A percentile compares a stretch with the other conserved stretches of the same genome.
These are phyloP conservation scores for Colletotrichum somersetense DNA, from an alignment of 2,329 filamentous ascomycete genomes.

Conservation along the genomic window DNA sequence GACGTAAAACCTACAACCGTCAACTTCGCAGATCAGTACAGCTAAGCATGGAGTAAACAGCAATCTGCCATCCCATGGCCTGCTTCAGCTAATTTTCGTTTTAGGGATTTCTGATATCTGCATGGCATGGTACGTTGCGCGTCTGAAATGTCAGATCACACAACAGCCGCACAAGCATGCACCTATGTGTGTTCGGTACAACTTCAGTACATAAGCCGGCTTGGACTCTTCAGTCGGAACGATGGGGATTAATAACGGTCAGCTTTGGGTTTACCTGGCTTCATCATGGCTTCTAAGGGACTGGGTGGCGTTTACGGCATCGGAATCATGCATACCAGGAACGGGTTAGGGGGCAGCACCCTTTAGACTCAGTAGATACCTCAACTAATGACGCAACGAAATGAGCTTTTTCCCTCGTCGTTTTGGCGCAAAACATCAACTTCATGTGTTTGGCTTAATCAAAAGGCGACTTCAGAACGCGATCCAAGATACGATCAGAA, in stretches of 20 bases:
- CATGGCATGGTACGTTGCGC: background rate
- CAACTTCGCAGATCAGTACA: slow-evolving; percentile 83
- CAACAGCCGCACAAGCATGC: background rate
- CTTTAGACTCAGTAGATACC: slow-evolving; percentile 42
- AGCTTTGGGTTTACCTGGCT: slow-evolving; percentile 15
- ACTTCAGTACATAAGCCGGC: background rate
- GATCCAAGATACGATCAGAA: too few species aligned
- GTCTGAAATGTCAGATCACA: background rate
- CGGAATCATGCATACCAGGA: slow-evolving; percentile 40
- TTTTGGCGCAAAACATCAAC: background rate
- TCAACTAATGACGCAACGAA: slow-evolving; percentile 40
- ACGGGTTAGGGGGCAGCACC: slow-evolving; percentile 32
- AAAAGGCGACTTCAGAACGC: background rate
- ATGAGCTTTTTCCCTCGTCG: slow-evolving; percentile 1
- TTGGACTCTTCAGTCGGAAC: background rate
- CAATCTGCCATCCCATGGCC: background rate
- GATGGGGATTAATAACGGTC: background rate
- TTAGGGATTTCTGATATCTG: slow-evolving; percentile 31
- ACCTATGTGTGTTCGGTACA: background rate
- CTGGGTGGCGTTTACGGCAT: slow-evolving; percentile 36
- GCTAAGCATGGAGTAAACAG: slow-evolving; percentile 71
- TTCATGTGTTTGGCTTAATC: background rate
- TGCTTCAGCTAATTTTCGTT: background rate
- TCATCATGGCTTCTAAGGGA: slow-evolving; percentile 28
- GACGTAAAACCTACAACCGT: slow-evolving; percentile 87